Evolutionary conservation across 805 yeast species (phyloP).

Genomic region (Ogataea philodendri): DNA sequence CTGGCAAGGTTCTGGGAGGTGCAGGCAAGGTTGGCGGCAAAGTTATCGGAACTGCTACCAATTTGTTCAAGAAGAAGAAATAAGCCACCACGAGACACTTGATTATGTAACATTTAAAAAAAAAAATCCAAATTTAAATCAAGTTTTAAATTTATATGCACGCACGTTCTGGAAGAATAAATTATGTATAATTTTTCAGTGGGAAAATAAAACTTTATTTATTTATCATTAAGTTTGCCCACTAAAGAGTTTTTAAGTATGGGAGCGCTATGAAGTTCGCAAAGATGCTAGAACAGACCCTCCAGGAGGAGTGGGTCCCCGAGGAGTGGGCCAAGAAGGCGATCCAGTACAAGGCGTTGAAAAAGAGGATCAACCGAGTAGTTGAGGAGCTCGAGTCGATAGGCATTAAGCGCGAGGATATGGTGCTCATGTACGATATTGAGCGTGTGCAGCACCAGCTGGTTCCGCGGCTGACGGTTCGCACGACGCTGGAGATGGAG

Average conservation of each 20-base stretch:
- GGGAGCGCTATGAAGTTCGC: conserved; percentile 64
- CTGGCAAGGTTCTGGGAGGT: conserved; percentile 40
- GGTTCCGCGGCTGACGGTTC: conserved; percentile 26
- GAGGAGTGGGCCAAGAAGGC: conserved; percentile 66
- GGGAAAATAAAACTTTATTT: conserved; percentile 1
- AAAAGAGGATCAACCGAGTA: conserved; percentile 63
- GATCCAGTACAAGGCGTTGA: conserved; percentile 68
- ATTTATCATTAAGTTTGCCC: background rate
- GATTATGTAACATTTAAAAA: background rate
- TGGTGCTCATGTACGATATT: conserved; percentile 24
- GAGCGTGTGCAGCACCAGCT: conserved; percentile 19
- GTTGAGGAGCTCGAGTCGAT: conserved; percentile 59
- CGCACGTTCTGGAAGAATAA: conserved; percentile 6
- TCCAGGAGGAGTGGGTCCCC: conserved; percentile 61
- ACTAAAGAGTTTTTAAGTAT: conserved; percentile 4
- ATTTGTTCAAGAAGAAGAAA: conserved; percentile 31
- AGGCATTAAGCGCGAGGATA: conserved; percentile 52
- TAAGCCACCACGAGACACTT: conserved; percentile 1
- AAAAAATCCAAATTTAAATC: background rate
- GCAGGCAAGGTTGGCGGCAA: conserved; percentile 51
- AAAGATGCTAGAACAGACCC: conserved; percentile 61
- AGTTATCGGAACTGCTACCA: conserved; percentile 47
- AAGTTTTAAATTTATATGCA: conserved; percentile 1
- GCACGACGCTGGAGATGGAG: conserved; percentile 24
- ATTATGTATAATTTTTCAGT: too few relatives aligned